Evolutionary conservation across 2,329 filamentous ascomycete species (phyloP).

Genomic region (Chaetomiaceae sp.): DNA sequence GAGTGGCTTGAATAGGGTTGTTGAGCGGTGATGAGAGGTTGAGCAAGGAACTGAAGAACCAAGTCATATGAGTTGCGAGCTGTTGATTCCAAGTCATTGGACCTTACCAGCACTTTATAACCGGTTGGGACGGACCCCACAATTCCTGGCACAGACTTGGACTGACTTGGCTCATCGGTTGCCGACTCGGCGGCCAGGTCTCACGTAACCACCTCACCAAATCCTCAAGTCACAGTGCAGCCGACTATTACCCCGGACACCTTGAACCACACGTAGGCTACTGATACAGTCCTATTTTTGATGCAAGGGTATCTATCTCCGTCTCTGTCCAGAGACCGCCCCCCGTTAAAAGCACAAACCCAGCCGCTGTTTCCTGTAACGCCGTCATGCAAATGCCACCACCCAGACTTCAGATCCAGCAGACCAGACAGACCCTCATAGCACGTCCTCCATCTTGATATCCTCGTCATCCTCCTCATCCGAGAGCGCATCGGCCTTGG

Average conservation of each 20-base stretch:
- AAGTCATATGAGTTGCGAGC: too few species aligned
- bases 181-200: too few species aligned
- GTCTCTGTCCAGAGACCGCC: background rate
- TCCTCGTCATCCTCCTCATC: conserved; percentile 59
- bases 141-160: background rate
- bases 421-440: background rate
- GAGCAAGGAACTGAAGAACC: too few species aligned
- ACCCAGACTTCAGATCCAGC: background rate
- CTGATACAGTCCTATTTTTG: conserved; percentile 2
- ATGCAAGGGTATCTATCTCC: conserved; percentile 9
- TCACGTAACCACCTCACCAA: too few species aligned
- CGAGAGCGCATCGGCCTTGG: conserved; percentile 48
- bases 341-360: conserved; percentile 3
- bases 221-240: too few species aligned
- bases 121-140: background rate
- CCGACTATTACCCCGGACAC: too few species aligned
- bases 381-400: background rate
- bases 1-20: too few species aligned
- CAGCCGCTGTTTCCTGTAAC: conserved; percentile 1
- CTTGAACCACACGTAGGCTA: background rate
- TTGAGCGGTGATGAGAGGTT: too few species aligned
- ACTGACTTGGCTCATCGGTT: too few species aligned
- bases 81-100: too few species aligned
- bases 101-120: too few species aligned
- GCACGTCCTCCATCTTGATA: conserved; percentile 75